Evolutionary conservation across 2,329 filamentous ascomycete species (phyloP), one percentile per base, ranked within the genome.

Genomic region (Fusarium camptoceras): DNA sequence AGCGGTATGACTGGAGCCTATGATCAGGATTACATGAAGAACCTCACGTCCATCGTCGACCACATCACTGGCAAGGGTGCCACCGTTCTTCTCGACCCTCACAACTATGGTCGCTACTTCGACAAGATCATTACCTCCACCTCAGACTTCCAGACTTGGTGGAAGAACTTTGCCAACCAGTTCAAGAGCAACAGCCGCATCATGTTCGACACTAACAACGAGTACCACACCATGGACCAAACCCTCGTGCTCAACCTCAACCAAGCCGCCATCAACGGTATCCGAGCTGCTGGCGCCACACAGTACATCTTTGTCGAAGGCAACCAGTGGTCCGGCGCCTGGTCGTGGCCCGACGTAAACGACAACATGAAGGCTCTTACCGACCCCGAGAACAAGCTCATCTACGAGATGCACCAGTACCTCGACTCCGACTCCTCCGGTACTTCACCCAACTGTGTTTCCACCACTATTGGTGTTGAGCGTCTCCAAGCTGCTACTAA

Each of bases 151-250:
- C 78, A 83, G 63, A 81, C 84, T 8, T 91, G 84, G 80, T 90
- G 86, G 86, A 81, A 78, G 58, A 88, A 83, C 55, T 73, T 90
- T 28, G 89, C 88, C 2, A 77, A 76, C 3, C 78, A 82, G 56
- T 90, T 89, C 78, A 82, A 80, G 67, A 75, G 75, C 75, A 87
- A 90, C 79, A 73, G 78, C 47, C 82, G 82, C 27, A 87, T 90
- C 72, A 83, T 90, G 75, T 90, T 90, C 70, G 88, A 90, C 78
- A 89, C 87, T 65, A 90, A 90, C 84, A 91, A 91, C 78, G 89
- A 91, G 80, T 90, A 88, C 77, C 80, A 91, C 78, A 83, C 84
- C 75, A 88, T 90, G 84, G 85, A 88, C 74, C 86, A 89, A 76
- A 77, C 76, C 2, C 84, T 90, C 6, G 88, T 90, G 11, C 78